Percentiles rank a stretch among this genome's conserved stretches.
Conservation (phyloP, 495 filamentous ascomycete species). For the Cairneyella variabilis region DNA sequence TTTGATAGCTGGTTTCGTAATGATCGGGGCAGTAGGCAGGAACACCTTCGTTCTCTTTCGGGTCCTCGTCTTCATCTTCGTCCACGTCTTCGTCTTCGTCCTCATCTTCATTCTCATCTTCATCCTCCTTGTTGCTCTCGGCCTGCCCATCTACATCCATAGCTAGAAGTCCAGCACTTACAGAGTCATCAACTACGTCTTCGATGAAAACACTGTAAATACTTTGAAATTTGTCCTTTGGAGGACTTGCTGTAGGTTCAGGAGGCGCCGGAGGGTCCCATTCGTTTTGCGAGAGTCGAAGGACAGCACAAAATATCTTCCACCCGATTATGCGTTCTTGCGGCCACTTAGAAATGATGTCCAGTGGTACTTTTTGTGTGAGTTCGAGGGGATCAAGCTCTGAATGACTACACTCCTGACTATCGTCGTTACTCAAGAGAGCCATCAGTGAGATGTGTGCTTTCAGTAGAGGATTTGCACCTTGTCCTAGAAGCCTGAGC, state of each 20-base stretch:
- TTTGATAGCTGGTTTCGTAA: not conserved
- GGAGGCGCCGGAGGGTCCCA: not conserved
- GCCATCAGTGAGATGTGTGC: slow-evolving; percentile 19
- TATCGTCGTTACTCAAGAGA: slow-evolving; percentile 4
- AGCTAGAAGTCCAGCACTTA: not conserved
- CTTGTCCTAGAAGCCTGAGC: slow-evolving; percentile 31
- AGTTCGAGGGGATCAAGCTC: slow-evolving; percentile 9
- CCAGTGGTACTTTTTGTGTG: slow-evolving; percentile 7
- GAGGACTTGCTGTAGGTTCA: not conserved
- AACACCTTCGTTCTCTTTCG: not conserved
- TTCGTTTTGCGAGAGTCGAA: slow-evolving; percentile 10
- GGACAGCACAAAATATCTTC: slow-evolving; percentile 12
- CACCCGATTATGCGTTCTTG: slow-evolving; percentile 10
- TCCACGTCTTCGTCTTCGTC: not conserved
- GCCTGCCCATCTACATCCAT: slow-evolving; percentile 7
- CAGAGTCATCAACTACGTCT: not conserved
- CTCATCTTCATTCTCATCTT: not conserved
- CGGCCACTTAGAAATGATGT: slow-evolving; percentile 11
- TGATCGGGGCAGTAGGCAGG: not conserved
- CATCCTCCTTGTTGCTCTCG: slow-evolving; percentile 2
- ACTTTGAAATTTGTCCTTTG: slow-evolving; percentile 3
- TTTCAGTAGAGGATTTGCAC: slow-evolving; percentile 16
- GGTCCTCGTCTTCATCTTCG: not conserved
- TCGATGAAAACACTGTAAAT: slow-evolving; percentile 9
- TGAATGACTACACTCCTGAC: slow-evolving; percentile 2